A percentile compares a stretch with the other conserved stretches of the same genome.
These are phyloP conservation scores for Claviceps citrina DNA, from an alignment of 2,329 filamentous ascomycete species.

Conservation along the genomic window DNA sequence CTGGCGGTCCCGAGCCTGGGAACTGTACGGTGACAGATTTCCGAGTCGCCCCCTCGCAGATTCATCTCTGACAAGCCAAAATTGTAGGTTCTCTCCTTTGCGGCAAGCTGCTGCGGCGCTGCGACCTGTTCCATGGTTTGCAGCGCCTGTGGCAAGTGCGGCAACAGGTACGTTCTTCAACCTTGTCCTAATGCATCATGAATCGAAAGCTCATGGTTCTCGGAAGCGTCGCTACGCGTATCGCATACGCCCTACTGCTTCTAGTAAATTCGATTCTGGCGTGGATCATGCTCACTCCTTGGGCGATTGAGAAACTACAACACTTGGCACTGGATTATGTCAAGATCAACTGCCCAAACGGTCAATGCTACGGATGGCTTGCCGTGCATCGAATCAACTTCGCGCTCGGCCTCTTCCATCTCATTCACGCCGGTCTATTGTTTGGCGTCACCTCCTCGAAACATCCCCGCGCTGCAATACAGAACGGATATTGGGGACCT, in stretches of 20 bases:
- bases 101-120: constrained; percentile 85
- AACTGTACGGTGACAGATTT: constrained; percentile 48
- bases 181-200: no score
- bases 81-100: constrained; percentile 55
- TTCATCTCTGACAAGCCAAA: constrained; percentile 3
- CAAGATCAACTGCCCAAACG: constrained; percentile 80
- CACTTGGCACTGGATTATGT: constrained; percentile 89
- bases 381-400: constrained; percentile 98
- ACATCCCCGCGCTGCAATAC: constrained; percentile 71
- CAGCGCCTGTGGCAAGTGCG: constrained; percentile 89
- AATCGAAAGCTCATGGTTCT: neutral
- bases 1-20: constrained; percentile 74
- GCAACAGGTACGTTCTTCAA: constrained; percentile 60
- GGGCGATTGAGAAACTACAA: constrained; percentile 92
- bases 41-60: neutral
- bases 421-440: constrained; percentile 69
- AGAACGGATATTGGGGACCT: constrained; percentile 98
- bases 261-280: constrained; percentile 92
- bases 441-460: constrained; percentile 78
- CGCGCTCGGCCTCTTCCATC: constrained; percentile 83
- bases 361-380: constrained; percentile 87
- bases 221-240: constrained; percentile 78
- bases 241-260: constrained; percentile 87
- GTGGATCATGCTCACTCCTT: constrained; percentile 98
- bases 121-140: constrained; percentile 93